Conservation (phyloP, 192 early-diverging fungal species). For the Coemansia reversa region DNA sequence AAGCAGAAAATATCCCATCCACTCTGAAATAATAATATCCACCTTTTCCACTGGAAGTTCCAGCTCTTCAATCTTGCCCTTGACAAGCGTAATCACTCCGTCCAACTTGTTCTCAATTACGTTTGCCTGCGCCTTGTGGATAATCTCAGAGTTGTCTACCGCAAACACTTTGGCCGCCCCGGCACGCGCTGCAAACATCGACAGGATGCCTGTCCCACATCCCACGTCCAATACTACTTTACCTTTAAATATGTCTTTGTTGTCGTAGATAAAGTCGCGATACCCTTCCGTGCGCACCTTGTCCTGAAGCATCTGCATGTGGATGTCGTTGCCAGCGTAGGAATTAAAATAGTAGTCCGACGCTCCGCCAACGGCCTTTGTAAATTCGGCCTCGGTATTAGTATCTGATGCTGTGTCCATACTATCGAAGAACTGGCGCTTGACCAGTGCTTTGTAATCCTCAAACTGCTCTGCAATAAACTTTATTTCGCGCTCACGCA, state of each 20-base stretch:
- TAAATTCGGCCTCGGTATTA: not conserved
- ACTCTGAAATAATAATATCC: slow-evolving; percentile 95
- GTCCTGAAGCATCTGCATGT: slow-evolving; percentile 99
- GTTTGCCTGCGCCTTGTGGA: slow-evolving; percentile 65
- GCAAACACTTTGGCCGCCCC: slow-evolving; percentile 96
- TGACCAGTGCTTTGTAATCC: slow-evolving; percentile 69
- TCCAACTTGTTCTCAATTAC: slow-evolving; percentile 76
- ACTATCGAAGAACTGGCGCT: slow-evolving; percentile 66
- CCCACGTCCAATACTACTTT: slow-evolving; percentile 95
- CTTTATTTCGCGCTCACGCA: slow-evolving; percentile 55
- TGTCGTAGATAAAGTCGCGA: slow-evolving; percentile 88
- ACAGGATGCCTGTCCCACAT: slow-evolving; percentile 91
- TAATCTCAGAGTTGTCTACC: slow-evolving; percentile 58
- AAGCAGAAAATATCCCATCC: slow-evolving; percentile 93
- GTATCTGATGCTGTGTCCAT: slow-evolving; percentile 21
- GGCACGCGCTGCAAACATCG: slow-evolving; percentile 93
- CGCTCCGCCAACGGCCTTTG: slow-evolving; percentile 8
- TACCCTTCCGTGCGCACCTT: slow-evolving; percentile 91
- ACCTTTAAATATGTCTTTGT: slow-evolving; percentile 75
- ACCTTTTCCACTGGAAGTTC: slow-evolving; percentile 68
- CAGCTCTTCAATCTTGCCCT: slow-evolving; percentile 78
- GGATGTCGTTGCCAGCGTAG: slow-evolving; percentile 48
- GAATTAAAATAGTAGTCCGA: slow-evolving; percentile 59
- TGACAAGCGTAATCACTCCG: slow-evolving; percentile 85
- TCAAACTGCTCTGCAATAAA: slow-evolving; percentile 61